Conservation (phyloP, 805 yeast species). For the Wickerhamiella kazuoi region DNA sequence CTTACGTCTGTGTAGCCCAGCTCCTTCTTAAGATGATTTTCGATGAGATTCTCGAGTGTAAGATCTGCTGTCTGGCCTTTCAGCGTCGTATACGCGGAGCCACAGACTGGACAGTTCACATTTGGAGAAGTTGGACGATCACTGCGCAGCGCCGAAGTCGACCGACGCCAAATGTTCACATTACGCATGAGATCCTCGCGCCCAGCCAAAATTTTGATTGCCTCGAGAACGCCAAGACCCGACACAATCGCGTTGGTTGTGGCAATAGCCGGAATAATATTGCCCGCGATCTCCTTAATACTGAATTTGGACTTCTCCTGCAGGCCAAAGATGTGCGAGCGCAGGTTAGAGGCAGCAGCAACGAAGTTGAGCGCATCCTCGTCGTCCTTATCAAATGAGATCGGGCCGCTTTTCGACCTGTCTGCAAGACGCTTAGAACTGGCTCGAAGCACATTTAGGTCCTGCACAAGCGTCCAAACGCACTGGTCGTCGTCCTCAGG, state of each 20-base stretch:
- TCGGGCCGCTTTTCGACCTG: slow-evolving; percentile 27
- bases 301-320: slow-evolving; percentile 66
- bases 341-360: slow-evolving; percentile 73
- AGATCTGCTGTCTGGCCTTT: slow-evolving; percentile 11
- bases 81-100: slow-evolving; percentile 18
- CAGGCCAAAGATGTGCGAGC: slow-evolving; percentile 77
- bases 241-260: slow-evolving; percentile 93
- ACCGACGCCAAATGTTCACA: slow-evolving; percentile 38
- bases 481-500: slow-evolving; percentile 25
- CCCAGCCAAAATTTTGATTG: slow-evolving; percentile 34
- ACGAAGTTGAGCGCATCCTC: slow-evolving; percentile 81
- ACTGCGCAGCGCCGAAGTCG: slow-evolving; percentile 47
- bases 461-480: slow-evolving; percentile 47
- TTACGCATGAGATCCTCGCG: slow-evolving; percentile 16
- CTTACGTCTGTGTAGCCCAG: slow-evolving; percentile 40
- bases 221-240: slow-evolving; percentile 65
- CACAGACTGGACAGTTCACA: slow-evolving; percentile 44
- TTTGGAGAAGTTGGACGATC: slow-evolving; percentile 48
- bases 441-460: slow-evolving; percentile 37
- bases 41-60: slow-evolving; percentile 37
- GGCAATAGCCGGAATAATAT: slow-evolving; percentile 95
- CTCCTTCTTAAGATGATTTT: slow-evolving; percentile 25
- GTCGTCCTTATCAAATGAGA: slow-evolving; percentile 81
- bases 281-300: slow-evolving; percentile 85
- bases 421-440: slow-evolving; percentile 33